Percentiles rank a stretch among this genome's conserved stretches.
Conservation (phyloP, 768 basidiomycete species). For the Dentipellis sp. region DNA sequence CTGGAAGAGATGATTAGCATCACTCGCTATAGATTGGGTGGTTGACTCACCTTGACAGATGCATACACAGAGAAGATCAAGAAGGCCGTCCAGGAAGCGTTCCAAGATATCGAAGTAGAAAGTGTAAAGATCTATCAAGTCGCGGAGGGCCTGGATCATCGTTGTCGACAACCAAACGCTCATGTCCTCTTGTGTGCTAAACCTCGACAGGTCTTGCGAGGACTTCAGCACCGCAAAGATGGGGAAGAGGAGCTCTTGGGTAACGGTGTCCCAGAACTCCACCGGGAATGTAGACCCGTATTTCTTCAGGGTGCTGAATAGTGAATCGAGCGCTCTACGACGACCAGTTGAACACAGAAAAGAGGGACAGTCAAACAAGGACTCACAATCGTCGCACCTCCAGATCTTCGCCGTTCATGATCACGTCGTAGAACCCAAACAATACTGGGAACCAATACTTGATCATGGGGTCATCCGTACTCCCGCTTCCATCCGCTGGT, state of each 20-base stretch:
- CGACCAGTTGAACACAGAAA: slow-evolving; percentile 1
- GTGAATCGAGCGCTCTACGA: slow-evolving; percentile 85
- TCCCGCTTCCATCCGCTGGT: slow-evolving; percentile 20
- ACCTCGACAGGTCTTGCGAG: slow-evolving; percentile 84
- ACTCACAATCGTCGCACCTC: slow-evolving; percentile 94
- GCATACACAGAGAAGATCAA: slow-evolving; percentile 91
- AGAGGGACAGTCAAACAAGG: not conserved
- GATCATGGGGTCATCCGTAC: slow-evolving; percentile 81
- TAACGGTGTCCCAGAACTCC: slow-evolving; percentile 97
- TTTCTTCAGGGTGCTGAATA: slow-evolving; percentile 88
- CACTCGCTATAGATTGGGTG: not conserved
- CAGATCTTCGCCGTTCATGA: slow-evolving; percentile 98
- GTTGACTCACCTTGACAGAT: slow-evolving; percentile 85
- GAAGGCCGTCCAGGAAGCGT: slow-evolving; percentile 82
- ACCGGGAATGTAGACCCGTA: slow-evolving; percentile 79
- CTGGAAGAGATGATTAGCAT: slow-evolving; percentile 30
- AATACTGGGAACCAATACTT: slow-evolving; percentile 95
- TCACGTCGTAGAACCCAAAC: slow-evolving; percentile 98
- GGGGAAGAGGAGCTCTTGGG: slow-evolving; percentile 93
- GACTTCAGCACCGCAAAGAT: slow-evolving; percentile 96
- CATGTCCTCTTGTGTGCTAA: slow-evolving; percentile 97
- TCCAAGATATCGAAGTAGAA: slow-evolving; percentile 90
- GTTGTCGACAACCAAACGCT: slow-evolving; percentile 99
- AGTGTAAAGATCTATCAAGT: slow-evolving; percentile 92
- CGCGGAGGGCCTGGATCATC: slow-evolving; percentile 95